These are phyloP conservation scores for Suillus luteus DNA, from an alignment of 768 basidiomycete species.

Conservation along the genomic window DNA sequence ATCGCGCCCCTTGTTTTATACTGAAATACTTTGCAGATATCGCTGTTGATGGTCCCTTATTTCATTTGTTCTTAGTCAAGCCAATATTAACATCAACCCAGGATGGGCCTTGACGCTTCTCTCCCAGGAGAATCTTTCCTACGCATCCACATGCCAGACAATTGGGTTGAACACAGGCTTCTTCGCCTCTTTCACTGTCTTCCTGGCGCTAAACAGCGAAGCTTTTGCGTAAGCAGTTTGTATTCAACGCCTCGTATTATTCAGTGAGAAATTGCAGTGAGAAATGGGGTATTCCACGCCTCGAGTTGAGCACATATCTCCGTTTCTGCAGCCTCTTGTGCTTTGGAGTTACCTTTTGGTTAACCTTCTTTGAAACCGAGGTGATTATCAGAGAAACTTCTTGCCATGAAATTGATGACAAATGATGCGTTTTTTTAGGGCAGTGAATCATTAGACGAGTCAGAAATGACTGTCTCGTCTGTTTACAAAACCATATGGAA, in stretches of 20 bases:
- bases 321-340: slow-evolving; percentile 85
- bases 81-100: slow-evolving; percentile 39
- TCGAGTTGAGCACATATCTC: slow-evolving; percentile 78
- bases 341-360: slow-evolving; percentile 84
- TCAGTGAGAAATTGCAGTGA: slow-evolving; percentile 39
- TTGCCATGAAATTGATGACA: slow-evolving; percentile 1
- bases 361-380: slow-evolving; percentile 88
- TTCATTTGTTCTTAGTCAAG: slow-evolving; percentile 33
- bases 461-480: slow-evolving; percentile 85
- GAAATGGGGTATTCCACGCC: slow-evolving; percentile 76
- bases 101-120: slow-evolving; percentile 84
- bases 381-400: slow-evolving; percentile 39
- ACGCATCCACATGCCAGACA: slow-evolving; percentile 97
- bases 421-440: slow-evolving; percentile 48
- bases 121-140: slow-evolving; percentile 91
- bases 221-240: slow-evolving; percentile 70
- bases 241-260: slow-evolving; percentile 15
- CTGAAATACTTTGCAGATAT: slow-evolving; percentile 63
- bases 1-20: slow-evolving; percentile 6
- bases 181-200: slow-evolving; percentile 96
- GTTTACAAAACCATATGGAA: slow-evolving; percentile 96
- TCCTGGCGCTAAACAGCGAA: slow-evolving; percentile 94
- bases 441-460: slow-evolving; percentile 67
- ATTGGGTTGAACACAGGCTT: slow-evolving; percentile 95
- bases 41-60: slow-evolving; percentile 85